Evolutionary conservation across 768 basidiomycete genomes (phyloP), one percentile per base, ranked within the genome.

Genomic region (Solioccasus polychromus): DNA sequence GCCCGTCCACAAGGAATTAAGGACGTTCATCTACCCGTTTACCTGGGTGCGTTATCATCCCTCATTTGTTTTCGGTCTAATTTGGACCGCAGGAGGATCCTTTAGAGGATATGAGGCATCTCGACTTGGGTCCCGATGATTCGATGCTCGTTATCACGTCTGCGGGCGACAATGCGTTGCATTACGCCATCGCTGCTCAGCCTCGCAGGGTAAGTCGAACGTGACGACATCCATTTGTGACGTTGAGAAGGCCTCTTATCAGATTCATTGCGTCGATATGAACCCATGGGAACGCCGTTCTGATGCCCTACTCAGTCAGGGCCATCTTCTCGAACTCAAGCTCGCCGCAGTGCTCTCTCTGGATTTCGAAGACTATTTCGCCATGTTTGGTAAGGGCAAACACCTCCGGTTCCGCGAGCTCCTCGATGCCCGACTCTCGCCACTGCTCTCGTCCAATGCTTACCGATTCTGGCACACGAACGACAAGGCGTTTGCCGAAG

Each of bases 401-500:
- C 81, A 85, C 58, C 57, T 73, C 6, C 60, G 70, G 25, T 90
- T 90, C 68, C 78, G 79, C 41, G 53, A 64, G 0, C 68, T 88
- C 4, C 71, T 89, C 38, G 82, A 83, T 52, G 68, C 68, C 42
- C 74, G 73, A 50, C 69, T 90, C 31, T 76, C 85, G 0, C 86
- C 88, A 0, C 72, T 77, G 53, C 73, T 89, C 15, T 86, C 87
- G 20, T 82, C 83, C n/a, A 73, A 72, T 48, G 85, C 86, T 2
- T 88, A 85, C 66, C 82, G 85, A 47, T 88, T 87, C 68, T 89
- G 88, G 88, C 73, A 78, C 47, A 67, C 78, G 53, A 82, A 88
- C 53, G 70, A 71, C 43, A 55, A 67, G 26, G 68, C 77, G 2
- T 76, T 74, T 55, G 55, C 63, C 2, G 56, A 73, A 2, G 76